phyloP scores from a whole-genome alignment of 306 rosid species.

The Lathyrus oleraceus region DNA sequence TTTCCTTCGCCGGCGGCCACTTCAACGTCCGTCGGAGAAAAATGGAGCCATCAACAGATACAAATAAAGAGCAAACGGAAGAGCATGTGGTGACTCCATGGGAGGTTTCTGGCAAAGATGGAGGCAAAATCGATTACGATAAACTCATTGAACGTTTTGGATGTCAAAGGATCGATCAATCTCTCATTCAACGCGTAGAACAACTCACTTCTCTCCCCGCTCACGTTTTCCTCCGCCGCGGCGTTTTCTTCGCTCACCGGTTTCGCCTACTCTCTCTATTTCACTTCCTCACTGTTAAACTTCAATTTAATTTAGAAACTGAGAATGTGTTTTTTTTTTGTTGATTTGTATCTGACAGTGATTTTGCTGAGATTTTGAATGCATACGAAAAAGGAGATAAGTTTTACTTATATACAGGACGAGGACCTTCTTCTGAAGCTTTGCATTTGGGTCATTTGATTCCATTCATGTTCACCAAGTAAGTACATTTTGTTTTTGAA shows the following conservation, averaged over 20 bases:
- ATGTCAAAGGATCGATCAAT: constrained; percentile 67
- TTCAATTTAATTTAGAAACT: not conserved
- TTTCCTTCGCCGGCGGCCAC: constrained; percentile 20
- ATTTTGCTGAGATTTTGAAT: constrained; percentile 71
- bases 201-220: constrained; percentile 72
- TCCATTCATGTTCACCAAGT: constrained; percentile 95
- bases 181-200: constrained; percentile 60
- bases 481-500: constrained; percentile 23
- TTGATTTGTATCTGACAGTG: constrained; percentile 39
- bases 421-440: constrained; percentile 97
- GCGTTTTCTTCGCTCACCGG: constrained; percentile 98
- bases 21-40: not conserved
- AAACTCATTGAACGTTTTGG: constrained; percentile 93
- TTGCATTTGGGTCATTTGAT: constrained; percentile 89
- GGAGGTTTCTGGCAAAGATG: constrained; percentile 76
- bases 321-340: not conserved
- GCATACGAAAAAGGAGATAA: constrained; percentile 74
- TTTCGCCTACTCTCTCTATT: not conserved
- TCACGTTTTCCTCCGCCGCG: constrained; percentile 89
- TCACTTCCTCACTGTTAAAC: not conserved
- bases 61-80: constrained; percentile 24
- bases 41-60: constrained; percentile 2
- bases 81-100: constrained; percentile 83
- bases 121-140: constrained; percentile 83
- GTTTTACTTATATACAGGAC: constrained; percentile 86